Evolutionary conservation across 1,284 basidiomycete genomes (phyloP).

Genomic region (Ceratobasidium papillatum): DNA sequence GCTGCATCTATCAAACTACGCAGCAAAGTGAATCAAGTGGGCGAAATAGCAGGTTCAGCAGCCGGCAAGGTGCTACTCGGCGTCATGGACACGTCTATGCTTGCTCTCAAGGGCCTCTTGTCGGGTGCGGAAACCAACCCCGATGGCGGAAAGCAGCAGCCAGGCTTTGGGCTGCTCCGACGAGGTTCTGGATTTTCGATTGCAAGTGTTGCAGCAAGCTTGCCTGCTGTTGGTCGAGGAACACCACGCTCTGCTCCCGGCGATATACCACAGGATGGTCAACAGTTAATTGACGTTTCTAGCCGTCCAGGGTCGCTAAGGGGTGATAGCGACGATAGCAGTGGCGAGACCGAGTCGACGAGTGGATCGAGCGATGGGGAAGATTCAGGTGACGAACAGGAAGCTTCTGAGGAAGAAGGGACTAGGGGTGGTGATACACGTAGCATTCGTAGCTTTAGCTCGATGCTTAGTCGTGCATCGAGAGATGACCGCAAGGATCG

Average conservation of each 20-base stretch:
- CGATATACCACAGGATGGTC: conserved; percentile 59
- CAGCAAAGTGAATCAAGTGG: conserved; percentile 82
- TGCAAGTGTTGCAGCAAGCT: conserved; percentile 74
- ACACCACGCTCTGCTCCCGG: conserved; percentile 51
- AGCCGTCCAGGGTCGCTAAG: conserved; percentile 44
- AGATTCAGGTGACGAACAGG: conserved; percentile 52
- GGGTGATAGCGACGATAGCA: conserved; percentile 43
- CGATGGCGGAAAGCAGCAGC: conserved; percentile 51
- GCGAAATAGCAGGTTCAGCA: conserved; percentile 75
- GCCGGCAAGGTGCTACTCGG: conserved; percentile 87
- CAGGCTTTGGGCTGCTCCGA: conserved; percentile 69
- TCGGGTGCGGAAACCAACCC: conserved; percentile 47
- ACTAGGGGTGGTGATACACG: conserved; percentile 57
- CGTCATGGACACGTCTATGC: conserved; percentile 85
- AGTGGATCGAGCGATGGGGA: conserved; percentile 48
- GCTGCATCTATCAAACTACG: conserved; percentile 61
- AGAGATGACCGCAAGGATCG: conserved; percentile 55
- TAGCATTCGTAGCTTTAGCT: conserved; percentile 83
- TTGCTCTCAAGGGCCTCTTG: conserved; percentile 75
- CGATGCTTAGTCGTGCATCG: conserved; percentile 70
- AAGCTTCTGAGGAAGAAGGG: conserved; percentile 55
- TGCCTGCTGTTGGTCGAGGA: conserved; percentile 56
- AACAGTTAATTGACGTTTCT: conserved; percentile 69
- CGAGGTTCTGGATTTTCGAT: conserved; percentile 83
- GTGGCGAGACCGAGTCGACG: conserved; percentile 42